Evolutionary conservation across 2,329 filamentous ascomycete species (phyloP), one percentile per base, ranked within the genome.

Genomic region (Coccinonectria pachysandricola): DNA sequence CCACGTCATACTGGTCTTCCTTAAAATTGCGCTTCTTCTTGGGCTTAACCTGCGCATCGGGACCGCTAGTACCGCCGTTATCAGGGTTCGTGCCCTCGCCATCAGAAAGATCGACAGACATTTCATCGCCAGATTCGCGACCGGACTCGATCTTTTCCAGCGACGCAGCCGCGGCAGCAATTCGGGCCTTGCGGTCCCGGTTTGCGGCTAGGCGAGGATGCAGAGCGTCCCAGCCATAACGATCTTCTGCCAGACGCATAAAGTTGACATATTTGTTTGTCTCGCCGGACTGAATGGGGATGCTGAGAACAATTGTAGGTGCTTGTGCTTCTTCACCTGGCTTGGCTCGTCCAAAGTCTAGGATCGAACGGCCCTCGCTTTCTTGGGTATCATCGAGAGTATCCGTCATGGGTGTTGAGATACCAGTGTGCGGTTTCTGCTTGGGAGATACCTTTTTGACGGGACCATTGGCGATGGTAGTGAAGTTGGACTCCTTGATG

Each of bases 221-320:
- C 18, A 96, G 66, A 1, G 88, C 91, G 35, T 92, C 86, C 66
- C 88, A 94, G 13, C 91, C 91, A 52, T 95, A 96, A 36, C 79
- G 81, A 37, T 92, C 86, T 55, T 94, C 85, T 8, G 92, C 91
- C 56, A 96, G 68, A 22, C 85, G 83, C 46, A 88, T 87, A 40
- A 96, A 95, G 53, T 96, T 96, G 57, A 98, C 75, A 35, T 92
- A 88, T 40, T 88, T 85, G 52, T 94, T 94, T 18, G 74, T 79
- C 43, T 83, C 76, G 20, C 85, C 83, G 5, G 44, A 39, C 31
- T 79, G 72, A 19, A 98, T 68, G 0, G 82, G 75, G 31, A 98
- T 78, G 29, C 81, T 77, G 11, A 98, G 68, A 27, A 92, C 71
- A 36, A 98, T 94, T 4, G 75, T 93, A 20, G 76, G 86, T 3